Percentiles rank a stretch among this genome's conserved stretches.
Evolutionary conservation across 768 basidiomycete species (phyloP).

Genomic region (Leccinellum albellum): DNA sequence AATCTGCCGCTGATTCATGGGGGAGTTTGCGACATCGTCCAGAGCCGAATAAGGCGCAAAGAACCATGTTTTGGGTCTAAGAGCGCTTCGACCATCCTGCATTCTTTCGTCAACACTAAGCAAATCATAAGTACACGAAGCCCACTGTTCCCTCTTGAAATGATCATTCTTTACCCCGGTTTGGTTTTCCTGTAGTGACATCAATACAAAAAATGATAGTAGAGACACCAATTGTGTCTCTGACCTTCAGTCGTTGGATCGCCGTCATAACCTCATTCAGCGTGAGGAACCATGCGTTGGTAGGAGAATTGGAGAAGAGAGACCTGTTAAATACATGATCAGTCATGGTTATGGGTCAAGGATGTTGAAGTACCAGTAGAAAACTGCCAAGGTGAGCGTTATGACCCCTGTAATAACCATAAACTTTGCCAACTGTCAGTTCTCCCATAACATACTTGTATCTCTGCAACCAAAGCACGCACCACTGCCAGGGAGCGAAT

Average conservation of each 20-base stretch:
- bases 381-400: slow-evolving; percentile 48
- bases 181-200: slow-evolving; percentile 54
- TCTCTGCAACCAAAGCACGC: slow-evolving; percentile 1
- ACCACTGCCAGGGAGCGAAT: slow-evolving; percentile 79
- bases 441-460: neutral
- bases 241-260: slow-evolving; percentile 59
- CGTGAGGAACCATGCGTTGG: slow-evolving; percentile 72
- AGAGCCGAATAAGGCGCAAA: slow-evolving; percentile 66
- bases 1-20: slow-evolving; percentile 62
- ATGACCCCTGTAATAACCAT: slow-evolving; percentile 67
- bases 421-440: slow-evolving; percentile 38
- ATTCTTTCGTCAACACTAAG: neutral
- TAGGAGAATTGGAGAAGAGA: slow-evolving; percentile 72
- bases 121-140: too few species aligned
- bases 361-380: slow-evolving; percentile 48
- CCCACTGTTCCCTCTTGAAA: slow-evolving; percentile 79
- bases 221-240: neutral
- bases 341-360: neutral
- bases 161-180: slow-evolving; percentile 79
- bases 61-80: slow-evolving; percentile 69
- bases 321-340: slow-evolving; percentile 37
- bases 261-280: slow-evolving; percentile 58
- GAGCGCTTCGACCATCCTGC: slow-evolving; percentile 66
- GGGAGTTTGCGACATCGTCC: slow-evolving; percentile 61
- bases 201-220: neutral